Base-by-base conservation (phyloP, 352 stramenopile species). In the Pythium pyrilobum region DNA sequence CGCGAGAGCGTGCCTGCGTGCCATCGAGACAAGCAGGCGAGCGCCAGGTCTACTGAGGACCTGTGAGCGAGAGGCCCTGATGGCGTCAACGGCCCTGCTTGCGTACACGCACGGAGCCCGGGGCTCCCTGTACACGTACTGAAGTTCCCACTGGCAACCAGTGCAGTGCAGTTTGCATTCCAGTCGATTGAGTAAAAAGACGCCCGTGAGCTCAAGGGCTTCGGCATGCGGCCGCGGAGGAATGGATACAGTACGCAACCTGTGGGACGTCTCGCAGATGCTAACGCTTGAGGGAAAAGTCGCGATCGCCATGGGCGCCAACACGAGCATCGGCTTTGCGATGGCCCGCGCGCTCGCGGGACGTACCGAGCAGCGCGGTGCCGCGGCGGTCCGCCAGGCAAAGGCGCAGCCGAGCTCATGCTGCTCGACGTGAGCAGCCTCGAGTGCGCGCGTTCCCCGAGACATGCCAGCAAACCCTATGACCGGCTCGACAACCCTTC, bases 301-400 rank as follows among this genome's bases (percentile, higher is more conserved):
- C 43, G 80, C 71, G n/a, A 64, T 96, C 43, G 75, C 96, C 48
- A 96, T 86, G 4, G 88, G 85, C 25, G 67, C 58, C 44, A 96
- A 95, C 56, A 74, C 84, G 12, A 81, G 84, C 13, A 70, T 97
- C 42, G 88, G 88, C 8, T 88, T 82, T 41, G 72, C 77, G 52
- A 90, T 80, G 8, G 70, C 85, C 3, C 54, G 71, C 18, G 65
- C 88, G 31, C 43, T 87, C 0, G 79, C 77, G 12, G 84, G 77
- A 64, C 74, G 80, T 32, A 62, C 37, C 28, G 58, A 71, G 42
- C 52, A 52, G 27, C 68, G 71, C 33, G 74, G 72, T 13, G 33
- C 58, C 3, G 59, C 63, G 3, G 77, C 76, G 7, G 55, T 70
- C n/a, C 39, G 65, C 32, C 34, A 66, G 47, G 67, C 81, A 41